Base-by-base conservation (phyloP, 345 rosid species). In the Luvunga scandens region DNA sequence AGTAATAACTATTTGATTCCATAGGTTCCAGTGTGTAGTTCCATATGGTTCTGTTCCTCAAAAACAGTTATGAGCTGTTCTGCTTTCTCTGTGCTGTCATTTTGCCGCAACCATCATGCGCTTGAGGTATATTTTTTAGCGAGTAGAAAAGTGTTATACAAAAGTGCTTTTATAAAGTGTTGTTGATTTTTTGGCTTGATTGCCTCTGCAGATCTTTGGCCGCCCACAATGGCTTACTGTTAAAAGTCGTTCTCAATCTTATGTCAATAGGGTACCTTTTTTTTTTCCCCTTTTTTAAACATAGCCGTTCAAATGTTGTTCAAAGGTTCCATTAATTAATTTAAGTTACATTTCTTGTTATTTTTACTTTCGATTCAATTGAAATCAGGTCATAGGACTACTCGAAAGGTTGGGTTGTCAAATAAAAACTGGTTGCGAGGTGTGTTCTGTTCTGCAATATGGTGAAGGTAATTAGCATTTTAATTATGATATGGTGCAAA, bases 201-300 rank as follows among this genome's bases (percentile, higher is more conserved):
- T 13, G 5, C 55, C 33, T 61, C 2, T 79, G 67, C 84, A 95
- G 99, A 83, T 93, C 77, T 86, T 91, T 80, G 97, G 98, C 45
- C 90, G 93, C 36, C 99, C 98, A 48, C 98, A 91, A 64, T 95
- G 97, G 99, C 91, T 95, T 45, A 93, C 96, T 30, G 94, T 93
- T 56, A 82, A 77, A 66, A 34, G 88, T 70, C 88, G 93, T 67
- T 95, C 98, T 0, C 96, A 85, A 80, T 57, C 84, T 59, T 95
- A 91, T 73, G 90, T 93, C 39, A 80, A 87, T 31, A 92, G 90
- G 94, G 98, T 90, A 53, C 3, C 45, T 9, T 39, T 9, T 9
- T 2, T 39, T 39, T 39, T 0, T 39, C 9, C 0, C 14, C 14
- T 48, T 39, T 39, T 45, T 45, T 13, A 0, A 45, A 5, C 18